Evolutionary conservation across 2,329 filamentous ascomycete genomes (phyloP).

Genomic region (Teratosphaeriaceae sp.): DNA sequence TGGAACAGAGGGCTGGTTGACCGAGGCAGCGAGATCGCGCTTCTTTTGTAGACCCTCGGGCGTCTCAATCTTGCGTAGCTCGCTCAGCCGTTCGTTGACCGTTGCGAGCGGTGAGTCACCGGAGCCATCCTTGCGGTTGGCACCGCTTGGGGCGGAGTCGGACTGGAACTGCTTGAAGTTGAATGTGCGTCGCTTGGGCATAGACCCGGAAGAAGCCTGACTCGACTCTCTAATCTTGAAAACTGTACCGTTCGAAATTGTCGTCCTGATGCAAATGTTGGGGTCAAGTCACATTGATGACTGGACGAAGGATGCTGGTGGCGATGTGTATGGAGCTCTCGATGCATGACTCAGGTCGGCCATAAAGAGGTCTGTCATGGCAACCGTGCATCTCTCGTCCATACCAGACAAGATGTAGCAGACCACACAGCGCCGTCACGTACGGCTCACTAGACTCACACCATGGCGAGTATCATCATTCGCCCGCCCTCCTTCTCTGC

Average conservation of each 20-base stretch:
- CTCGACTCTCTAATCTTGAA: no score
- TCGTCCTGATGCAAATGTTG: no score
- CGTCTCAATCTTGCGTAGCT: conserved; percentile 39
- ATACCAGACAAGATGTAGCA: neutral
- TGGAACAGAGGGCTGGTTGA: conserved; percentile 38
- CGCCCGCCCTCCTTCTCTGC: conserved; percentile 27
- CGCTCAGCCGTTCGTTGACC: conserved; percentile 43
- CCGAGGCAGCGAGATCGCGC: conserved; percentile 36
- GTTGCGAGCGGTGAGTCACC: conserved; percentile 19
- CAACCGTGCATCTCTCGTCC: neutral
- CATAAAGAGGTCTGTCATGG: neutral
- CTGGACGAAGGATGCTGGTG: neutral
- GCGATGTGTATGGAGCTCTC: no score
- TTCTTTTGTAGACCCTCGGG: conserved; percentile 32
- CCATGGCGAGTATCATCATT: conserved; percentile 17
- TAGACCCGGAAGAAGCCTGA: conserved; percentile 21
- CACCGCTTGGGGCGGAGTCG: conserved; percentile 23
- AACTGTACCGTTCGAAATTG: no score
- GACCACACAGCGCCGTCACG: neutral
- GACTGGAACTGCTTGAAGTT: conserved; percentile 34
- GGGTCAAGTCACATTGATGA: no score
- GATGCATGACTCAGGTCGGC: neutral
- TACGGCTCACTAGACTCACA: neutral
- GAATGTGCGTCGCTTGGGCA: conserved; percentile 44
- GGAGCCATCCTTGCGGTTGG: conserved; percentile 18